phyloP scores from a whole-genome alignment of 2,329 filamentous ascomycete genomes.

The Monosporascus sp. region DNA sequence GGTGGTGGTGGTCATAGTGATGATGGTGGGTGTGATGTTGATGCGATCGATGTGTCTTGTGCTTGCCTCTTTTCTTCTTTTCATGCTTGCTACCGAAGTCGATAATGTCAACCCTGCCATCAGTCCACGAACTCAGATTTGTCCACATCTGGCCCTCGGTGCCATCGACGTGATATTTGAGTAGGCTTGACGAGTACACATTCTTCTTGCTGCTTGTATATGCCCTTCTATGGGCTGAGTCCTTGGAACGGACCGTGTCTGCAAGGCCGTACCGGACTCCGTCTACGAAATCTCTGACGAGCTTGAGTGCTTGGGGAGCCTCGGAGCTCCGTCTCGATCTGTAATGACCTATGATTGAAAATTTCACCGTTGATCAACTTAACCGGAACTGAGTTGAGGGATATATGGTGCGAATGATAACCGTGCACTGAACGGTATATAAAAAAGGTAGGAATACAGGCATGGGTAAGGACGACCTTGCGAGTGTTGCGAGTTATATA shows the following conservation, averaged over 20 bases:
- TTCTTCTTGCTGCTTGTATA: not conserved
- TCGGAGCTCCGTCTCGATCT: not conserved
- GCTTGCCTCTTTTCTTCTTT: not conserved
- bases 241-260: not conserved
- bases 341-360: not conserved
- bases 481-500: not conserved
- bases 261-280: not conserved
- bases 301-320: not conserved
- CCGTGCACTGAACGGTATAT: not conserved
- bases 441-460: no score
- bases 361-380: not conserved
- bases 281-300: not conserved
- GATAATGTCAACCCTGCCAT: slow-evolving; percentile 1
- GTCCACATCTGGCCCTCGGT: not conserved
- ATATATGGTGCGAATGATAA: no score
- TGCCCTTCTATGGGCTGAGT: not conserved
- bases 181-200: not conserved
- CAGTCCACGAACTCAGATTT: not conserved
- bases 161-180: not conserved
- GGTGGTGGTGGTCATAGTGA: not conserved
- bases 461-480: no score
- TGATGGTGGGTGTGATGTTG: not conserved
- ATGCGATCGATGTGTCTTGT: not conserved
- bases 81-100: not conserved
- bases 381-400: not conserved